Evolutionary conservation across 2,329 filamentous ascomycete genomes (phyloP), one percentile per base, ranked within the genome.

Genomic region (Fusarium tanahbumbuense): DNA sequence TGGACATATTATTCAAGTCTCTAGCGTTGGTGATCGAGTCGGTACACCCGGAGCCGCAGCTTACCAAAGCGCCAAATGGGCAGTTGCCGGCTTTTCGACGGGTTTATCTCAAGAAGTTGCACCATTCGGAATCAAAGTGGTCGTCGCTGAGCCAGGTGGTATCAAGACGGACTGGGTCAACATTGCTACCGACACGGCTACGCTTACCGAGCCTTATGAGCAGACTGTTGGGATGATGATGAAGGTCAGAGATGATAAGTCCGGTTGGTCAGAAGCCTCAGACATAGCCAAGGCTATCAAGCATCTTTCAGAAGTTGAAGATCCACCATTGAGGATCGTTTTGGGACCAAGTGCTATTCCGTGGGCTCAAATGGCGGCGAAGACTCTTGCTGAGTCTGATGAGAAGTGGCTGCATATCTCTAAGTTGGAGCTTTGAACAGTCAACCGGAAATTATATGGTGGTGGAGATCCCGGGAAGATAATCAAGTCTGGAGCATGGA

Each of bases 21-120:
- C 81, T 0, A 79, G 76, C 2, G 56, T 83, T 3, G 81, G 80
- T 15, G 80, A 81, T 3, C 73, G 81, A 45, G 22, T 78, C 3
- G 78, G 78, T 22, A 72, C 74, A 0, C 78, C 81, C 1, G 77
- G 77, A 4, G 75, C 80, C 16, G 65, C 70, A 6, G 76, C 79
- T 3, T 83, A 83, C 50, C 80, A 81, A 52, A 75, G 77, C 10
- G 75, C 77, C 18, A 83, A 83, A 60, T 83, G 78, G 74, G 82
- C 79, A 1, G 72, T 83, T 2, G 76, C 76, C 0, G 79, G 81
- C 0, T 81, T 83, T 53, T 79, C 79, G 0, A 78, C 80, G 5
- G 77, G 73, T 3, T 64, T 83, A 3, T 68, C 77, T 0, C 57
- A 76, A n/a, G 82, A 83, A 40, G 55, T 82, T 1, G 64, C 75